Conservation (phyloP, 106 monocot genomes). For the Dendrobium catenatum region DNA sequence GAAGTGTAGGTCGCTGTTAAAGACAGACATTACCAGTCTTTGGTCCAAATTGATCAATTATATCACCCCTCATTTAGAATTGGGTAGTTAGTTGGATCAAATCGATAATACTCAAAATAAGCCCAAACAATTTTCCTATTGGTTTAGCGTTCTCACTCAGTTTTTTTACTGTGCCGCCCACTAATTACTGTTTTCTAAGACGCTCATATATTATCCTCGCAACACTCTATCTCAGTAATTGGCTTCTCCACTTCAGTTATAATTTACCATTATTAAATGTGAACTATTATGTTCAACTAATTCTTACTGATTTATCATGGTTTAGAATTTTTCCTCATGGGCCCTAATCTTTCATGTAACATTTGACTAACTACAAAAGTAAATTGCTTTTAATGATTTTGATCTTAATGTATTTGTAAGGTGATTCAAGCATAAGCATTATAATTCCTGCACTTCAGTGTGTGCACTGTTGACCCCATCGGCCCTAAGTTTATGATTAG, state of each 20-base stretch:
- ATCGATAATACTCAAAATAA: background rate
- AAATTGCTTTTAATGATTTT: too few species aligned
- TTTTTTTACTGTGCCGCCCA: background rate
- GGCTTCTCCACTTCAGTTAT: background rate
- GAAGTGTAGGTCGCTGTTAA: background rate
- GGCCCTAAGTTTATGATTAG: too few species aligned
- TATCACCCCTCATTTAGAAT: background rate
- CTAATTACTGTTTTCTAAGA: too few species aligned
- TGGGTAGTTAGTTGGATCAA: background rate
- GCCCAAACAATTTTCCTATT: background rate
- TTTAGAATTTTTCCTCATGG: background rate
- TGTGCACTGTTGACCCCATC: too few species aligned
- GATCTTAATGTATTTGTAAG: too few species aligned
- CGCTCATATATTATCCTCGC: background rate
- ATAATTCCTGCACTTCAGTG: too few species aligned
- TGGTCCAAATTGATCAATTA: background rate
- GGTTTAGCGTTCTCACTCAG: background rate
- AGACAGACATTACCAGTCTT: background rate
- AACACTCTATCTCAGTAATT: background rate
- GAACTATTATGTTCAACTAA: background rate
- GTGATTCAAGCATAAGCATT: too few species aligned
- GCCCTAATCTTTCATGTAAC: too few species aligned
- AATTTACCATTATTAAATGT: background rate
- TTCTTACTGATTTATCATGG: background rate
- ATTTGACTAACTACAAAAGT: too few species aligned